Base-by-base conservation (phyloP, 768 basidiomycete genomes). In the Favolaschia claudopus region DNA sequence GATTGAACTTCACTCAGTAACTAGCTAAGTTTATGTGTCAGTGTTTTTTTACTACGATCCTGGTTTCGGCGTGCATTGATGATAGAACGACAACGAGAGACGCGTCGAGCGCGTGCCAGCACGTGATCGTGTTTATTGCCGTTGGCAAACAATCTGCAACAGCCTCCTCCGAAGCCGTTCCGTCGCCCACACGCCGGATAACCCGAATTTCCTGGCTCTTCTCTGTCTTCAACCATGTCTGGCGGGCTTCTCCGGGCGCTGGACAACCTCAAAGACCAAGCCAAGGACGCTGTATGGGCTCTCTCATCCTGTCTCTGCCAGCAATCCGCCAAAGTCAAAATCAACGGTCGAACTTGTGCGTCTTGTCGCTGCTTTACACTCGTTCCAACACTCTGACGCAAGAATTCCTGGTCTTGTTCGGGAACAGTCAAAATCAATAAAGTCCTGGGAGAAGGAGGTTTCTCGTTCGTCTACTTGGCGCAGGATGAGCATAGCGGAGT, bases 361-460 rank as follows among this genome's bases (percentile, higher is more conserved):
- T 59, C 38, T 67, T 43, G 38, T 29, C 24, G 46, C 10, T 40
- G 46, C 32, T 40, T 36, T 7, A 9, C 22, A 32, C 19, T 7
- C n/a, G 28, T 63, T 66, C 19, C 40, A 43, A 67, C 46, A 27
- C n/a, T n/a, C n/a, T n/a, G n/a, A n/a, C n/a, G n/a, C n/a, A n/a
- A n/a, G n/a, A n/a, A n/a, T n/a, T n/a, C n/a, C n/a, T n/a, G n/a
- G n/a, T n/a, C n/a, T n/a, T n/a, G n/a, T n/a, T n/a, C 17, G 22
- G 31, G 27, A 36, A 31, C 66, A 93, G 92, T 95, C 76, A 89
- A 93, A 70, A 92, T 99, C 49, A 77, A 96, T 46, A 93, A 91
- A 59, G 88, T 99, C 12, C 85, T 99, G 9, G 97, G 97, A 27
- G 97, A 99, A 76, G 96, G 97, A 14, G 96, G 93, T 7, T 96